These are phyloP conservation scores for Boletus fagicola DNA, from an alignment of 768 basidiomycete species.

Conservation along the genomic window DNA sequence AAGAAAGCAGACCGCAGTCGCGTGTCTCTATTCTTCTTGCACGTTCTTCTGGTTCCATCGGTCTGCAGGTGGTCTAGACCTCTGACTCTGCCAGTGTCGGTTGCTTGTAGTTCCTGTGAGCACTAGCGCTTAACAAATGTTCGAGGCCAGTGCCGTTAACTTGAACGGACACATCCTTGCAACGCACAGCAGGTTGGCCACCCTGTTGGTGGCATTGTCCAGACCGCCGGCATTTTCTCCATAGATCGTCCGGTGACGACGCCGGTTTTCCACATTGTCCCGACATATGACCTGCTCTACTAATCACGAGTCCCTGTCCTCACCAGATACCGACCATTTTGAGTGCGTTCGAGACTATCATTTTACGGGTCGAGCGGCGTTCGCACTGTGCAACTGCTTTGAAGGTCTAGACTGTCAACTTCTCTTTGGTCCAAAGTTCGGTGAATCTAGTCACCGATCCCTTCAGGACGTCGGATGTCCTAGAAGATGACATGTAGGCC, in stretches of 20 bases:
- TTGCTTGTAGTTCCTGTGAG: constrained; percentile 4
- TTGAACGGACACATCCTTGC: too few relatives aligned
- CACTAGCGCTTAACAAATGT: background rate
- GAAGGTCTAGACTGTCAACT: constrained; percentile 13
- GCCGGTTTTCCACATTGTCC: background rate
- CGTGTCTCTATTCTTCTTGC: background rate
- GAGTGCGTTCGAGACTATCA: constrained; percentile 3
- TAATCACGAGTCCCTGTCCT: background rate
- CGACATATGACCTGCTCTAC: background rate
- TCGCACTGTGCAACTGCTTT: background rate
- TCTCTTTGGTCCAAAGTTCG: background rate
- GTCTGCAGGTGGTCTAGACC: constrained; percentile 11
- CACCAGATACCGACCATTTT: background rate
- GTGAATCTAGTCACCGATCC: background rate
- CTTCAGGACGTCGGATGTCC: background rate
- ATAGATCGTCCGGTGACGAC: background rate
- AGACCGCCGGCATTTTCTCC: constrained; percentile 2
- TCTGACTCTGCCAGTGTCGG: background rate
- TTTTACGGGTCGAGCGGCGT: background rate
- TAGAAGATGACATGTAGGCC: background rate
- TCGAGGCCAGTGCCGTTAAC: constrained; percentile 6
- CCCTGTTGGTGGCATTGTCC: constrained; percentile 3
- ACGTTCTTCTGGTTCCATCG: background rate
- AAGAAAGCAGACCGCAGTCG: background rate
- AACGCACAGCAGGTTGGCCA: constrained; percentile 8